Evolutionary conservation across 768 basidiomycete genomes (phyloP).

Genomic region (Tephrocybe sp.): DNA sequence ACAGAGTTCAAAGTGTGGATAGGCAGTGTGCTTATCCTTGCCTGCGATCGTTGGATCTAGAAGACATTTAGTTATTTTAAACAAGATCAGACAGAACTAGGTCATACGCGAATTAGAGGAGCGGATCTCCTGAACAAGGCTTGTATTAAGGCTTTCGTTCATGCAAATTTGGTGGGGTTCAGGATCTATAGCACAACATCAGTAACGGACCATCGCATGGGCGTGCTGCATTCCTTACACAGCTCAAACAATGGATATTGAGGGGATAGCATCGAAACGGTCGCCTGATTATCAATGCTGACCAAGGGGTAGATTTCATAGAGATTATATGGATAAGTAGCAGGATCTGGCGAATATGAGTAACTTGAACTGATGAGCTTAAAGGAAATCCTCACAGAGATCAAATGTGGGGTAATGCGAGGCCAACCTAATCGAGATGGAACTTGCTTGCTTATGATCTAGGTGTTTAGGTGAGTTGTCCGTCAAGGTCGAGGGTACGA

Average conservation of each 20-base stretch:
- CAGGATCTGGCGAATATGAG: conserved; percentile 10
- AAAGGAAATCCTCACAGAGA: conserved; percentile 24
- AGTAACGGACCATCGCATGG: neutral
- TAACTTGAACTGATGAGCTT: neutral
- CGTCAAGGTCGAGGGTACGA: neutral
- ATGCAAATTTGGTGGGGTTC: neutral
- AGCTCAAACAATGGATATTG: conserved; percentile 17
- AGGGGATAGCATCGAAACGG: neutral
- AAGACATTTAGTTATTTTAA: neutral
- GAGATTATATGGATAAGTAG: conserved; percentile 36
- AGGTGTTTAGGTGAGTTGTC: neutral
- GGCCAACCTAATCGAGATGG: conserved; percentile 3
- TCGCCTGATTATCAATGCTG: neutral
- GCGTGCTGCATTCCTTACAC: conserved; percentile 7
- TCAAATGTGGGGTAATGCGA: conserved; percentile 28
- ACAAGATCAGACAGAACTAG: neutral
- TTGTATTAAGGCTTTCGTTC: neutral
- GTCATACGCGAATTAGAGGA: conserved; percentile 30
- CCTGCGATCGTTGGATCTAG: neutral
- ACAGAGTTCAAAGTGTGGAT: conserved; percentile 31
- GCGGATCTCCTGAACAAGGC: conserved; percentile 11
- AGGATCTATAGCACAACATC: conserved; percentile 11
- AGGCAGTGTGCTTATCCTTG: neutral
- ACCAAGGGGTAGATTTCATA: conserved; percentile 30
- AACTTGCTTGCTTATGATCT: neutral